Base-by-base conservation (phyloP, 768 basidiomycete species). In the Albatrellus ellisii region DNA sequence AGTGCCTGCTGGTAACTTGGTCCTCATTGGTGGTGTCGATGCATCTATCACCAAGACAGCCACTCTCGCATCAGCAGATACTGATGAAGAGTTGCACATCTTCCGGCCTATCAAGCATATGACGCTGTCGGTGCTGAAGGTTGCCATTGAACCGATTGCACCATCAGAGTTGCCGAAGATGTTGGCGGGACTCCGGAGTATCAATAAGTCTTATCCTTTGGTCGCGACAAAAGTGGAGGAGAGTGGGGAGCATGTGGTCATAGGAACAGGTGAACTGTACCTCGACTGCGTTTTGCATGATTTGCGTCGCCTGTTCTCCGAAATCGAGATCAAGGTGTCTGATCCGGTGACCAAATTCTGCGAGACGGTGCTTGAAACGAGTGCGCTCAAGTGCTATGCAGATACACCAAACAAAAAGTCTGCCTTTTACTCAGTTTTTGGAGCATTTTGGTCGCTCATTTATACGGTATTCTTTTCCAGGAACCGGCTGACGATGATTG, bases 371-470 rank as follows among this genome's bases (percentile, higher is more conserved):
- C 67, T 97, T 50, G 95, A 99, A 68, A 98, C 94, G 25, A 90
- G 86, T 51, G 95, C 94, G 3, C 63, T 99, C 49, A 99, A 98
- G 63, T 98, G 94, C 56, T 99, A 99, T 60, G 95, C 95, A 14
- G 95, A 98, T 53, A 98, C 95, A 24, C 95, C 95, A 5, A 99
- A 99, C 64, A 98, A 99, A 66, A 91, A 89, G 91, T 92, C n/a
- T n/a, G n/a, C n/a, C n/a, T n/a, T n/a, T n/a, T n/a, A n/a, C n/a
- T n/a, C 53, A 48, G 84, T 43, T 8, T n/a, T 6, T 39, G 5
- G 15, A 6, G 9, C 28, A 22, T 9, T 43, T 26, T 41, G 4
- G 12, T 20, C 34, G 33, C 41, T 36, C 18, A 54, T 41, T 36
- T 40, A 42, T 43, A 36, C 25, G 32, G 50, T 54, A 39, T 12